Percentiles rank a stretch among this genome's conserved stretches.
These are phyloP conservation scores for Tylopilus sp. DNA, from an alignment of 768 basidiomycete species.

Conservation along the genomic window DNA sequence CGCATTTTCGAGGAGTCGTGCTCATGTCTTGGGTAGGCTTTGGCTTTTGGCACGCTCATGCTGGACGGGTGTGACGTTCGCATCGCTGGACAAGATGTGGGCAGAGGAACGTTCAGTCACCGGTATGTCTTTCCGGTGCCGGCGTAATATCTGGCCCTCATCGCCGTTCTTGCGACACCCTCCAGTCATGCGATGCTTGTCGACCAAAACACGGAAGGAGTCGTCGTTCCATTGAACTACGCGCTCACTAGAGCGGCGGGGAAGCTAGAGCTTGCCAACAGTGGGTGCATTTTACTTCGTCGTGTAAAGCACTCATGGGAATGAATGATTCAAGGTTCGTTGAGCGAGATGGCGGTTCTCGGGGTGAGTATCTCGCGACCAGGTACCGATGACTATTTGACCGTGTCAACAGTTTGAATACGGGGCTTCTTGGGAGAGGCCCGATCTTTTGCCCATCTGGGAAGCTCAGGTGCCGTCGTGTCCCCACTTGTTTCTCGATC, in stretches of 20 bases:
- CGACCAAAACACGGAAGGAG: slow-evolving; percentile 78
- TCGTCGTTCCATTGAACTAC: slow-evolving; percentile 79
- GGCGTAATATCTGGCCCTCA: neutral
- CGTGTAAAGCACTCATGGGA: neutral
- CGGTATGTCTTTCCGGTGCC: slow-evolving; percentile 35
- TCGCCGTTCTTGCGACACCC: neutral
- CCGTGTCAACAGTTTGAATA: slow-evolving; percentile 72
- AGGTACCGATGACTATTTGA: neutral
- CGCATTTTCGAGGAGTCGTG: neutral
- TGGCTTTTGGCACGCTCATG: slow-evolving; percentile 88
- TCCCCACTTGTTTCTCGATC: neutral
- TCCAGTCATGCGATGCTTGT: slow-evolving; percentile 85
- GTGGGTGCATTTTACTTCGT: slow-evolving; percentile 38
- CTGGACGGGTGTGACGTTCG: slow-evolving; percentile 78
- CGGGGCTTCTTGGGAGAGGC: slow-evolving; percentile 86
- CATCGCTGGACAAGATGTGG: slow-evolving; percentile 92
- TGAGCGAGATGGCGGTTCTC: slow-evolving; percentile 88
- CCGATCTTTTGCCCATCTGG: slow-evolving; percentile 82
- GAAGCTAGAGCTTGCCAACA: slow-evolving; percentile 84
- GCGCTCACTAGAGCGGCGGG: slow-evolving; percentile 50
- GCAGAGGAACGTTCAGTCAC: slow-evolving; percentile 86
- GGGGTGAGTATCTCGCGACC: slow-evolving; percentile 48
- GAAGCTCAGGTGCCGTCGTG: slow-evolving; percentile 68
- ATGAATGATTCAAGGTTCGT: slow-evolving; percentile 50
- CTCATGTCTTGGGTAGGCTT: slow-evolving; percentile 44